Conservation (phyloP, 73 alveolate genomes). For the Tetrahymena elliotti region DNA sequence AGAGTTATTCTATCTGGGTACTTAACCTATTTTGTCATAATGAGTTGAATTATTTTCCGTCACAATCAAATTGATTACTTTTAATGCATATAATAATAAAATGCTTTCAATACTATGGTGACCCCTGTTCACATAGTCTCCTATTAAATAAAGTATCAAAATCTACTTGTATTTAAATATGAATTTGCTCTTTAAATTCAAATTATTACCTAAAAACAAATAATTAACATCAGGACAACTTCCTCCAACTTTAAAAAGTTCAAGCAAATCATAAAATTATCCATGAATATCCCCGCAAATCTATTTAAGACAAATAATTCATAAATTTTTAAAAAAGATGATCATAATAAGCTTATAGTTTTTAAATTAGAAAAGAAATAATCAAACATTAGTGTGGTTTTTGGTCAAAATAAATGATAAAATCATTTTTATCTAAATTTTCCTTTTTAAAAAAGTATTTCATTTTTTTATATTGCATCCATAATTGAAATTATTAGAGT, state of each 20-base stretch:
- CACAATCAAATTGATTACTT: slow-evolving; percentile 41
- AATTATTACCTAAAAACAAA: slow-evolving; percentile 39
- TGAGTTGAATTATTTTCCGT: slow-evolving; percentile 45
- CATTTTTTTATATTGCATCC: not conserved
- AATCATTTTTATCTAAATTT: too few species aligned
- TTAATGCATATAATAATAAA: slow-evolving; percentile 76
- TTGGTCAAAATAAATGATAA: too few species aligned
- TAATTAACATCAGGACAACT: slow-evolving; percentile 77
- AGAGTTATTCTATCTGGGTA: slow-evolving; percentile 80
- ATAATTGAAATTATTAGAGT: too few species aligned
- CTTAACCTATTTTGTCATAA: slow-evolving; percentile 40
- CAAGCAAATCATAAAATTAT: slow-evolving; percentile 69
- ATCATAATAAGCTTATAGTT: not conserved
- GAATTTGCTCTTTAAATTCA: not conserved
- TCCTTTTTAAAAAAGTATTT: too few species aligned
- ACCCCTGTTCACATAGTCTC: slow-evolving; percentile 94
- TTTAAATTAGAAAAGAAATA: too few species aligned
- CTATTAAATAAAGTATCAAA: slow-evolving; percentile 30
- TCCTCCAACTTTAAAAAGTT: slow-evolving; percentile 80
- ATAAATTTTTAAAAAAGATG: not conserved
- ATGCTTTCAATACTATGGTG: slow-evolving; percentile 83
- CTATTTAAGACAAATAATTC: slow-evolving; percentile 5
- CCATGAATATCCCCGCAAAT: slow-evolving; percentile 74
- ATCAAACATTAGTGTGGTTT: too few species aligned
- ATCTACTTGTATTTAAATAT: not conserved